These are phyloP conservation scores for Vanderwaltozyma verrucispora DNA, from an alignment of 805 yeast species.

Conservation along the genomic window DNA sequence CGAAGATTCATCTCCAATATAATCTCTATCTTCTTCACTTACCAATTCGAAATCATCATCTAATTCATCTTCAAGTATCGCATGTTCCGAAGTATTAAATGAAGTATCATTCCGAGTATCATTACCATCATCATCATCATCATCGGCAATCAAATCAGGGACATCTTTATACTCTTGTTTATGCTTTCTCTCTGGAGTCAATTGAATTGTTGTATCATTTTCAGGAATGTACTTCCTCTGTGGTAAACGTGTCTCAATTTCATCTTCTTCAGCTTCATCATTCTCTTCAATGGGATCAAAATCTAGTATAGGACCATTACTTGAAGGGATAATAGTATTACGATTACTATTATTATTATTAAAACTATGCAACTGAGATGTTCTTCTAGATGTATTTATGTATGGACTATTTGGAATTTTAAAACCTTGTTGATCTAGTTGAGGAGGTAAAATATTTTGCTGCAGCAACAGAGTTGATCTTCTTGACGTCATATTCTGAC, in stretches of 20 bases:
- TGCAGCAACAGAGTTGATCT: conserved; percentile 14
- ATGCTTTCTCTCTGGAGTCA: conserved; percentile 11
- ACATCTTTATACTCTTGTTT: conserved; percentile 38
- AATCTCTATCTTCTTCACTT: conserved; percentile 27
- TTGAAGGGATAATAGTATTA: neutral
- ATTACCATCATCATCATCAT: conserved; percentile 31
- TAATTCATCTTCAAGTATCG: conserved; percentile 22
- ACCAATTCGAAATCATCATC: conserved; percentile 13
- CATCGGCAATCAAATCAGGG: conserved; percentile 76
- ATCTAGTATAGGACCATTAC: conserved; percentile 1
- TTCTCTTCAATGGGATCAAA: conserved; percentile 2
- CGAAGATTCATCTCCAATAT: conserved; percentile 20
- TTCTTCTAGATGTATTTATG: conserved; percentile 4
- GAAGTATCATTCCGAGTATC: conserved; percentile 19
- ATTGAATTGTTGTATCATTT: conserved; percentile 7
- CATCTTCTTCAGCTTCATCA: neutral
- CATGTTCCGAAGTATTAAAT: conserved; percentile 27
- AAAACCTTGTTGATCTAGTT: neutral
- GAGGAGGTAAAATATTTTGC: neutral
- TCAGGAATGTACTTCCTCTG: conserved; percentile 4
- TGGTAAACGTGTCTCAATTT: neutral
- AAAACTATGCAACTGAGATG: conserved; percentile 1
- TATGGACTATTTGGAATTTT: conserved; percentile 1
- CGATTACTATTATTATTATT: neutral
- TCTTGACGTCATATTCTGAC: conserved; percentile 6